phyloP scores from a whole-genome alignment of 1,284 basidiomycete species.

The Phlebopus sp. region DNA sequence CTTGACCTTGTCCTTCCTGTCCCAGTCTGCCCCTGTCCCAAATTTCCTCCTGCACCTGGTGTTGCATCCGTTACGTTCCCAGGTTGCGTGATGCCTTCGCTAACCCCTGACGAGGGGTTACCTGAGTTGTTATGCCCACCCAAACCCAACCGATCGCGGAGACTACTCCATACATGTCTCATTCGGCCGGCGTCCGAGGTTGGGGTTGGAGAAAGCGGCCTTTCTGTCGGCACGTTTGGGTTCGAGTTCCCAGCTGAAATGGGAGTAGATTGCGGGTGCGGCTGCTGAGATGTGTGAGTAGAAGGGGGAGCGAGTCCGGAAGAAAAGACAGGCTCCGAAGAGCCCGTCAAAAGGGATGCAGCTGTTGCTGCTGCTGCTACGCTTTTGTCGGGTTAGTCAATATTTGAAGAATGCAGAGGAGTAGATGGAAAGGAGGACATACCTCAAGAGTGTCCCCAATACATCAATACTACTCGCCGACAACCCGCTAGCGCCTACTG shows the following conservation, averaged over 20 bases:
- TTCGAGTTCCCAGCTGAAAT: slow-evolving; percentile 10
- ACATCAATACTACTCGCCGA: slow-evolving; percentile 76
- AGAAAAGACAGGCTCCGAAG: slow-evolving; percentile 56
- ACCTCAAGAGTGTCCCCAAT: slow-evolving; percentile 78
- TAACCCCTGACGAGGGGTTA: slow-evolving; percentile 3
- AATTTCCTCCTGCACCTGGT: slow-evolving; percentile 10
- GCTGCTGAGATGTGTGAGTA: slow-evolving; percentile 8
- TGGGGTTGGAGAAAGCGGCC: slow-evolving; percentile 49
- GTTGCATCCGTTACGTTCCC: slow-evolving; percentile 9
- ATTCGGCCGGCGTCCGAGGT: slow-evolving; percentile 46
- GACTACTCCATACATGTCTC: slow-evolving; percentile 60
- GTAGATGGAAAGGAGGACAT: slow-evolving; percentile 18
- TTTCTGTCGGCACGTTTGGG: slow-evolving; percentile 25
- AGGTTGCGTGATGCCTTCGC: too few relatives aligned
- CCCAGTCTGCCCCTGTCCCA: slow-evolving; percentile 22
- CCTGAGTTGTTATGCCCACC: slow-evolving; percentile 17
- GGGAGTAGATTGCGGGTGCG: slow-evolving; percentile 9
- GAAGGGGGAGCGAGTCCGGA: slow-evolving; percentile 41
- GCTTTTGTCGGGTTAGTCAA: slow-evolving; percentile 35
- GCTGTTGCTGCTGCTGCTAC: slow-evolving; percentile 80
- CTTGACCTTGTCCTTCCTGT: slow-evolving; percentile 15
- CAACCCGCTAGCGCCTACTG: slow-evolving; percentile 32
- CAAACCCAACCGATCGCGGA: slow-evolving; percentile 62
- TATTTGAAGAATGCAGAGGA: neutral
- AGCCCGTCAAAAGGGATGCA: slow-evolving; percentile 65